phyloP scores from a whole-genome alignment of 352 stramenopile genomes.

The Phytophthora cactorum region DNA sequence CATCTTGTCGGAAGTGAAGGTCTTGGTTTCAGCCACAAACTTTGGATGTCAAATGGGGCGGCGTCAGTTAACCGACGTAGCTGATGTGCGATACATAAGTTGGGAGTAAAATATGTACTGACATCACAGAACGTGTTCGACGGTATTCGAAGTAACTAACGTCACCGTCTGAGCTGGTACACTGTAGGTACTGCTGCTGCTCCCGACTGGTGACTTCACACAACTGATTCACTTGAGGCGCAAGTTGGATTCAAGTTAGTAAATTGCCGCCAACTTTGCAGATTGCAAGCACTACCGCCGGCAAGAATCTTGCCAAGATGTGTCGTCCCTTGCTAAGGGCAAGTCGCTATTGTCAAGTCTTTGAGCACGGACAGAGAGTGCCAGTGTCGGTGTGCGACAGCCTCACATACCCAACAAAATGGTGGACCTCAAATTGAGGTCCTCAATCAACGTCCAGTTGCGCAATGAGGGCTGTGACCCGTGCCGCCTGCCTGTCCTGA shows the following conservation, averaged over 20 bases:
- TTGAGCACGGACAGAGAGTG: constrained; percentile 4
- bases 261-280: background rate
- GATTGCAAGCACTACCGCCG: constrained; percentile 9
- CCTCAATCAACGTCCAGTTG: constrained; percentile 18
- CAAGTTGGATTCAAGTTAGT: background rate
- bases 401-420: constrained; percentile 22
- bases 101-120: constrained; percentile 1
- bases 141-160: background rate
- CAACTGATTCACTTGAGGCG: no score
- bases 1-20: constrained; percentile 34
- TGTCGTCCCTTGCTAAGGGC: no score
- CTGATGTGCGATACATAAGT: constrained; percentile 19
- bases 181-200: no score
- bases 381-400: constrained; percentile 15
- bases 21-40: constrained; percentile 37
- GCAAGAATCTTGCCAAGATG: background rate
- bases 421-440: constrained; percentile 2
- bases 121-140: background rate
- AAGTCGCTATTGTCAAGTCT: background rate
- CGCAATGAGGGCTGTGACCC: constrained; percentile 2
- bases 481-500: background rate
- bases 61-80: background rate
- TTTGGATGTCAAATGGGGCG: constrained; percentile 15
- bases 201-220: background rate
- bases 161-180: background rate